Conservation (phyloP, 75 land plant species). For the Azolla pinnata region DNA sequence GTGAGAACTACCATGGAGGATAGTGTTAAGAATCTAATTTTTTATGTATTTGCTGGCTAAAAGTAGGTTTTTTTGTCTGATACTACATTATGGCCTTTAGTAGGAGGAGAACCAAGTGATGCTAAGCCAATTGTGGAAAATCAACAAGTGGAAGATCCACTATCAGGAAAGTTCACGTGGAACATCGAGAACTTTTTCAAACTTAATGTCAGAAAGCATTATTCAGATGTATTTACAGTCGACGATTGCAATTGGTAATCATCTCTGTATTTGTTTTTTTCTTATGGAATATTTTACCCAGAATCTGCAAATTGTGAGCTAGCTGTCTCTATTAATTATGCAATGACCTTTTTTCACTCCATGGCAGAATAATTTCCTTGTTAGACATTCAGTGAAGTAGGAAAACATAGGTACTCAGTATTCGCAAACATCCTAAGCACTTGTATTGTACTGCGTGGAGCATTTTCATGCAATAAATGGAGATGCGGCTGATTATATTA, state of each 20-base stretch:
- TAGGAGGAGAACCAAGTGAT: slow-evolving; percentile 53
- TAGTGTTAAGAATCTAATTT: neutral
- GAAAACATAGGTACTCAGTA: too few relatives aligned
- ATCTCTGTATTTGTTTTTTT: too few relatives aligned
- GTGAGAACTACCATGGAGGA: too few relatives aligned
- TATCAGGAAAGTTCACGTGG: slow-evolving; percentile 75
- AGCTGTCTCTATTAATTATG: neutral
- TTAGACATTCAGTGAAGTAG: too few relatives aligned
- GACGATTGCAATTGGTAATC: slow-evolving; percentile 91
- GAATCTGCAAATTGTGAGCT: neutral
- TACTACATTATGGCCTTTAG: neutral
- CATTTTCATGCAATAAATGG: too few relatives aligned
- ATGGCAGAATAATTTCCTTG: too few relatives aligned
- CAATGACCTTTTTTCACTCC: too few relatives aligned
- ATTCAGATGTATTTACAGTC: slow-evolving; percentile 73
- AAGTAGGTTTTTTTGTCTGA: slow-evolving; percentile 6
- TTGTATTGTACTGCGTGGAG: too few relatives aligned
- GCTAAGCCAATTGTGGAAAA: slow-evolving; percentile 53
- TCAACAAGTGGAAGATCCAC: slow-evolving; percentile 81
- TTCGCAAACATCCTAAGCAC: too few relatives aligned
- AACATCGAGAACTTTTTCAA: slow-evolving; percentile 69
- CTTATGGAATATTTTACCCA: neutral
- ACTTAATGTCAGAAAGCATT: slow-evolving; percentile 71
- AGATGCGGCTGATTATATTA: too few relatives aligned
- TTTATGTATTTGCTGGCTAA: neutral